phyloP scores from a whole-genome alignment of 306 rosid species.

The Pyrus betulifolia region DNA sequence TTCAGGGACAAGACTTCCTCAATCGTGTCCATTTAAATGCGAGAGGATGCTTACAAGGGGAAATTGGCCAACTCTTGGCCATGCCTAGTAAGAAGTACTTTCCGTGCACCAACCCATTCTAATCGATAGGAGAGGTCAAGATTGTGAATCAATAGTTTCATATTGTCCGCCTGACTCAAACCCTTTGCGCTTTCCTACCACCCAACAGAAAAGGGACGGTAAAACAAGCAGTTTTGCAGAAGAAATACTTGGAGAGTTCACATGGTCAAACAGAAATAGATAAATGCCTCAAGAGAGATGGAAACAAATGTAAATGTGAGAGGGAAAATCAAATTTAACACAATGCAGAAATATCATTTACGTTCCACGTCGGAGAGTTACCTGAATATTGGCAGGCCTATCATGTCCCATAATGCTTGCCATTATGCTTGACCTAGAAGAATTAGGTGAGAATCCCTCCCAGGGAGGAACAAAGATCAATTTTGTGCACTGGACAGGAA shows the following conservation, averaged over 20 bases:
- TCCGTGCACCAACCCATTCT: conserved; percentile 64
- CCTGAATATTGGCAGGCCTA: conserved; percentile 42
- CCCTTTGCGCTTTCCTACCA: conserved; percentile 48
- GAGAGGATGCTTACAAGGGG: conserved; percentile 22
- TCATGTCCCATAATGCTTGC: conserved; percentile 62
- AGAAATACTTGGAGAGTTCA: background rate
- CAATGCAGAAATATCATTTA: background rate
- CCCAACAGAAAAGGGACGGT: conserved; percentile 6
- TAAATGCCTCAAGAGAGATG: background rate
- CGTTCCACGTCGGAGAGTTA: conserved; percentile 10
- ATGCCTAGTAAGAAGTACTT: conserved; percentile 58
- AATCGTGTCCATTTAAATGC: background rate
- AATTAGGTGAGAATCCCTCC: conserved; percentile 98
- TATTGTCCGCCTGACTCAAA: conserved; percentile 54
- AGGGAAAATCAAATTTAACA: background rate
- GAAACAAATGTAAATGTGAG: background rate
- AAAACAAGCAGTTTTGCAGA: background rate
- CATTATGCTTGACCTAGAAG: conserved; percentile 89
- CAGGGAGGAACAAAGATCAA: conserved; percentile 92
- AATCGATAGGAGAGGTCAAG: conserved; percentile 82
- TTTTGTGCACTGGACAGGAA: conserved; percentile 91
- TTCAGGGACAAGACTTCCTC: conserved; percentile 2
- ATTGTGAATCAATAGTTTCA: conserved; percentile 70
- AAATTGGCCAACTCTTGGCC: conserved; percentile 65
- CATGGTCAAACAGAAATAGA: background rate